Conservation (phyloP, 176 grass and related monocot genomes). For the Otatea glauca region DNA sequence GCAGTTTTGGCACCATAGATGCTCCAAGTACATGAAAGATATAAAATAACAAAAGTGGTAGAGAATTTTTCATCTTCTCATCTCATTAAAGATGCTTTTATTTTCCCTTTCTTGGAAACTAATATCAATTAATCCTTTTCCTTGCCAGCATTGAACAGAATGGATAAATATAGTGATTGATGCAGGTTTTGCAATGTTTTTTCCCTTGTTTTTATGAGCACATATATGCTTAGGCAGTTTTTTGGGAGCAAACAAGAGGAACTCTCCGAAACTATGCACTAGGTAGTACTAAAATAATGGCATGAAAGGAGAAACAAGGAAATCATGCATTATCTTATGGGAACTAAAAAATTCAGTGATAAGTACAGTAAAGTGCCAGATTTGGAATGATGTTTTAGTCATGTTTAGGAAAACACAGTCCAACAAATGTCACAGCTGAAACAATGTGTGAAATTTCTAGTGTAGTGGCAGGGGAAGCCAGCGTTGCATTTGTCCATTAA, state of each 20-base stretch:
- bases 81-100: background rate
- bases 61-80: background rate
- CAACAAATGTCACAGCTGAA: background rate
- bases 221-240: background rate
- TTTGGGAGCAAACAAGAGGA: background rate
- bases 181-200: background rate
- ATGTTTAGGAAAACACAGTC: background rate
- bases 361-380: background rate
- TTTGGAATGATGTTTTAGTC: background rate
- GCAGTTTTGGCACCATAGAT: background rate
- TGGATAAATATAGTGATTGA: background rate
- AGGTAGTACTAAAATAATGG: background rate
- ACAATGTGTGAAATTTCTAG: slow-evolving; percentile 13
- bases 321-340: background rate
- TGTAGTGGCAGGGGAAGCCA: background rate
- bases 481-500: background rate
- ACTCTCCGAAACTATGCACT: background rate
- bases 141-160: background rate
- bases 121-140: background rate
- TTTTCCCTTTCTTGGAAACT: background rate
- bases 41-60: background rate
- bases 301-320: background rate
- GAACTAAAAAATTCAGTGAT: background rate
- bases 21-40: slow-evolving; percentile 9
- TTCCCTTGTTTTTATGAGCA: background rate